Conservation (phyloP, 1,139 yeast genomes). For the Magnusiomyces starmeri region DNA sequence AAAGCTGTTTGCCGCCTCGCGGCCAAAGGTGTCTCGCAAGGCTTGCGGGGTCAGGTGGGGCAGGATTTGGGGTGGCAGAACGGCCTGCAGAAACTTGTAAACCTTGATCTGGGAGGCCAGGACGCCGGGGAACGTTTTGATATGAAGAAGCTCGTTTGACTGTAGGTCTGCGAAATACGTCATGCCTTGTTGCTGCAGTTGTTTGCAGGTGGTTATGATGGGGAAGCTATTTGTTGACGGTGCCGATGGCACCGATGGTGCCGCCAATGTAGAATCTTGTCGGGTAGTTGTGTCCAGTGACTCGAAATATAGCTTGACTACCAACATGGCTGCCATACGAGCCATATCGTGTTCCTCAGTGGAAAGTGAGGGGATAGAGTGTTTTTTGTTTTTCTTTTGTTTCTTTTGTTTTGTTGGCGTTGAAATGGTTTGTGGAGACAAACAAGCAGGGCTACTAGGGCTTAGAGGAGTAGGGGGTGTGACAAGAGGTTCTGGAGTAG, state of each 20-base stretch:
- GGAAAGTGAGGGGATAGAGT: slow-evolving; percentile 5
- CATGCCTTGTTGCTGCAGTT: slow-evolving; percentile 1
- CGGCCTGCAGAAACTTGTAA: slow-evolving; percentile 43
- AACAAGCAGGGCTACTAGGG: slow-evolving; percentile 6
- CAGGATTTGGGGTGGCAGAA: slow-evolving; percentile 39
- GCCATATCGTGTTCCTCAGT: slow-evolving; percentile 35
- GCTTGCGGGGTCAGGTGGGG: slow-evolving; percentile 37
- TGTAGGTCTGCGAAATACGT: slow-evolving; percentile 42
- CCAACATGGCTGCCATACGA: slow-evolving; percentile 32
- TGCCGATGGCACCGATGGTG: no score
- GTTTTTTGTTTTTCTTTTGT: not conserved
- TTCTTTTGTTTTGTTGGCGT: not conserved
- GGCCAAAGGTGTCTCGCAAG: slow-evolving; percentile 49
- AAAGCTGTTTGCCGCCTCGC: slow-evolving; percentile 66
- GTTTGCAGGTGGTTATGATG: slow-evolving; percentile 2
- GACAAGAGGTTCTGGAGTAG: not conserved
- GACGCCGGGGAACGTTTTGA: slow-evolving; percentile 44
- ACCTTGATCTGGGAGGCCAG: slow-evolving; percentile 45
- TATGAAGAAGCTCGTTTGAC: slow-evolving; percentile 48
- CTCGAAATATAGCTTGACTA: slow-evolving; percentile 18
- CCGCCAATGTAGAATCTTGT: no score
- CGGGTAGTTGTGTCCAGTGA: not conserved
- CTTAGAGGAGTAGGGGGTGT: slow-evolving; percentile 1
- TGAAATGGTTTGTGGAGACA: not conserved
- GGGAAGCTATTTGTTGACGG: no score